These are phyloP conservation scores for Hyaloscypha variabilis DNA, from an alignment of 495 filamentous ascomycete species.

Conservation along the genomic window DNA sequence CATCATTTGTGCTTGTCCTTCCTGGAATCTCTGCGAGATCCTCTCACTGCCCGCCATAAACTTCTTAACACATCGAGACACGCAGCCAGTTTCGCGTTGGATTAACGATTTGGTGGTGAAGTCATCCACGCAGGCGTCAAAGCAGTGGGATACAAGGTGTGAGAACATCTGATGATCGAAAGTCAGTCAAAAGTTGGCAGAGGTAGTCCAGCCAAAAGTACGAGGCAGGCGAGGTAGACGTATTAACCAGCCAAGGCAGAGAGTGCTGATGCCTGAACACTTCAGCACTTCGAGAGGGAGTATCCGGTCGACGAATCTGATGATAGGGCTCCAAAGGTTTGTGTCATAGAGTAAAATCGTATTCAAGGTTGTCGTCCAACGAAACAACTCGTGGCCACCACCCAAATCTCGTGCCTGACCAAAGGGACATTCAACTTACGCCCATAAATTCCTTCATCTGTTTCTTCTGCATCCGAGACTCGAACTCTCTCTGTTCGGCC, in stretches of 20 bases:
- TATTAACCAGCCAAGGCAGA: not conserved
- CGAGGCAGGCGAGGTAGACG: not conserved
- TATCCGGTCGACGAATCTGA: not conserved
- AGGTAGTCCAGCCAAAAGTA: not conserved
- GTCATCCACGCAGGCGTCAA: conserved; percentile 95
- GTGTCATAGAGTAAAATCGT: not conserved
- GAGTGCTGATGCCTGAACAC: not conserved
- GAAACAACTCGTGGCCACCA: not conserved
- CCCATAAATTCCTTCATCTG: conserved; percentile 99
- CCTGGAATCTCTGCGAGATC: conserved; percentile 88
- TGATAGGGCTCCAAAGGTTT: not conserved
- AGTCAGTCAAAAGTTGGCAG: not conserved
- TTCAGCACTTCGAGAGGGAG: not conserved
- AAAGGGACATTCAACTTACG: conserved; percentile 54
- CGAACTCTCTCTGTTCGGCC: conserved; percentile 88
- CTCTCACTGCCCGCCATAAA: conserved; percentile 85
- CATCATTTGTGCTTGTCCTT: conserved; percentile 89
- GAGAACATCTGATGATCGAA: conserved; percentile 78
- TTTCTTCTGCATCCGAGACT: conserved; percentile 88
- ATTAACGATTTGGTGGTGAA: conserved; percentile 96
- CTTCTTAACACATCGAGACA: conserved; percentile 94
- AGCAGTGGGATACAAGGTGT: conserved; percentile 92
- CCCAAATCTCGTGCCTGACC: not conserved
- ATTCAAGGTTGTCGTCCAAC: not conserved
- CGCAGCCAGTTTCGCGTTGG: conserved; percentile 83